Percentiles rank a stretch among this genome's conserved stretches.
These are phyloP conservation scores for Yarrowia sp. DNA, from an alignment of 805 yeast species.

Conservation along the genomic window DNA sequence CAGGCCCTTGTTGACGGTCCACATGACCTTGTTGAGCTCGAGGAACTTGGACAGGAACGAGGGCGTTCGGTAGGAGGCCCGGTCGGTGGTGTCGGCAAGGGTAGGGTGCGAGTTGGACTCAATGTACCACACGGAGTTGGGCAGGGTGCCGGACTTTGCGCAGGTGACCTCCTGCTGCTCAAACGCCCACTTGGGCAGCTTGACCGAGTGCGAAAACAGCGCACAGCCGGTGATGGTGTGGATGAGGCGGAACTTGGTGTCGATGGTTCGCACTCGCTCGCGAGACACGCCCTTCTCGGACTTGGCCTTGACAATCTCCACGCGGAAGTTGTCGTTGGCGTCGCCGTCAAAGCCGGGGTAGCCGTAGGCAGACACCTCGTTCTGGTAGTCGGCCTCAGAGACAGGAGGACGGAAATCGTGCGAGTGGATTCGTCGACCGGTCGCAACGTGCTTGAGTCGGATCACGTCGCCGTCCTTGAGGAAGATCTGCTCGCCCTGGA, in stretches of 20 bases:
- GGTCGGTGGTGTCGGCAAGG: constrained; percentile 41
- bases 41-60: constrained; percentile 51
- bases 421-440: constrained; percentile 69
- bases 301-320: constrained; percentile 49
- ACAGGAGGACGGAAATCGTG: constrained; percentile 80
- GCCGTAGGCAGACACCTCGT: constrained; percentile 76
- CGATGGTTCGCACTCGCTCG: constrained; percentile 52
- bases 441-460: constrained; percentile 64
- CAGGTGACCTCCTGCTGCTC: constrained; percentile 88
- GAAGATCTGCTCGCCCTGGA: constrained; percentile 54
- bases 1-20: constrained; percentile 48
- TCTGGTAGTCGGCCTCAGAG: constrained; percentile 85
- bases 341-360: constrained; percentile 61
- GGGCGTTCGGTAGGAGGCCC: constrained; percentile 39
- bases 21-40: constrained; percentile 60
- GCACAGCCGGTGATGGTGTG: constrained; percentile 69
- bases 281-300: constrained; percentile 41
- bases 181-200: constrained; percentile 81
- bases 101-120: constrained; percentile 57
- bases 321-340: constrained; percentile 65
- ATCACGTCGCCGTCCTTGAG: constrained; percentile 57
- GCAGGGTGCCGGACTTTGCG: constrained; percentile 65
- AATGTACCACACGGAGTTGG: constrained; percentile 65
- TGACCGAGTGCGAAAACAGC: constrained; percentile 67
- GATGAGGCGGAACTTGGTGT: constrained; percentile 64